Conservation (phyloP, 805 yeast species). For the Clavispora carvajalis region DNA sequence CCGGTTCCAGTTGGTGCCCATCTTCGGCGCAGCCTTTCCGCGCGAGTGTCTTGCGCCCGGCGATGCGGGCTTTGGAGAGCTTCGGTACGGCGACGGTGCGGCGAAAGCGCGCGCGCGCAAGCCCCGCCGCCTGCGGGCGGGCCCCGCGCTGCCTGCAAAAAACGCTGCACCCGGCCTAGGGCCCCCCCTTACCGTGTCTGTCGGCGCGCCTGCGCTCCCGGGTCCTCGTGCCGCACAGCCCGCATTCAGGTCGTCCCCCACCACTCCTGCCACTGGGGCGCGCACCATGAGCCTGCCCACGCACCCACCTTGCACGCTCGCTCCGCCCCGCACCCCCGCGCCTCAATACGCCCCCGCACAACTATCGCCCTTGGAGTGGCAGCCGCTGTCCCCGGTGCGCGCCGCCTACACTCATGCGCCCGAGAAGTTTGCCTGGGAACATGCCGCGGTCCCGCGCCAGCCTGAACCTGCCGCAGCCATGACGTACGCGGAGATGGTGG, state of each 20-base stretch:
- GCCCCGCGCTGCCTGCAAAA: background rate
- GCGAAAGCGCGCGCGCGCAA: background rate
- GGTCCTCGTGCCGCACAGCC: too few relatives aligned
- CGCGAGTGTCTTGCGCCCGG: conserved; percentile 52
- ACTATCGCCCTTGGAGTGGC: background rate
- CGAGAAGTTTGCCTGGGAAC: background rate
- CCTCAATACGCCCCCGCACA: background rate
- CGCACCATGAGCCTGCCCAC: background rate
- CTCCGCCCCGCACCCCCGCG: background rate
- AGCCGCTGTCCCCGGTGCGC: background rate
- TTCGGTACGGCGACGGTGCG: conserved; percentile 34
- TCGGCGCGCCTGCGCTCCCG: too few relatives aligned
- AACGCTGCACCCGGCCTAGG: too few relatives aligned
- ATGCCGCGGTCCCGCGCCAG: conserved; percentile 1
- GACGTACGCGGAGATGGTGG: conserved; percentile 3
- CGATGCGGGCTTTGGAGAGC: conserved; percentile 62
- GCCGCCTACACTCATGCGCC: background rate
- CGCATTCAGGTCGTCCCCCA: too few relatives aligned
- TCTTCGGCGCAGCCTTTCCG: conserved; percentile 72
- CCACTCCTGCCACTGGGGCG: background rate
- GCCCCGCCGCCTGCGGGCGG: background rate
- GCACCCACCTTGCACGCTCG: background rate
- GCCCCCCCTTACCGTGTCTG: too few relatives aligned
- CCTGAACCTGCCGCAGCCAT: background rate
- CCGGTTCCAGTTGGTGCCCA: conserved; percentile 68